These are phyloP conservation scores for Pachysandra terminalis DNA, from an alignment of 164 flowering plant species.

Conservation along the genomic window DNA sequence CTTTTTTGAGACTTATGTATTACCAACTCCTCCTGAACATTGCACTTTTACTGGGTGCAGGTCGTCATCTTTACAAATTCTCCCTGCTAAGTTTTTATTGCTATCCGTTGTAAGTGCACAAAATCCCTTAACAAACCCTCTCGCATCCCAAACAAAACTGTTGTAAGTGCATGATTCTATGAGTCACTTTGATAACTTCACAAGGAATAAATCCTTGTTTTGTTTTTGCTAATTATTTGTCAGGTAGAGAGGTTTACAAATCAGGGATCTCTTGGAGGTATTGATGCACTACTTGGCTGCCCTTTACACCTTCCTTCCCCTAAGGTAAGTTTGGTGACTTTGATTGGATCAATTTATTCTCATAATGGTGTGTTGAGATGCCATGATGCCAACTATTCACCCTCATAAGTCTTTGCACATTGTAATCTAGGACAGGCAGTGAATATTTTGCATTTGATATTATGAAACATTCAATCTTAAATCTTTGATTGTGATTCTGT, in stretches of 20 bases:
- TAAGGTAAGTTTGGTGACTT: slow-evolving; percentile 38
- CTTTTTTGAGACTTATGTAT: slow-evolving; percentile 1
- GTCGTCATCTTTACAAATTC: slow-evolving; percentile 52
- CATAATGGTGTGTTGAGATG: neutral
- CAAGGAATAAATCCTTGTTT: neutral
- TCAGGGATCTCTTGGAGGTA: slow-evolving; percentile 89
- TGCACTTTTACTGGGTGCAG: slow-evolving; percentile 35
- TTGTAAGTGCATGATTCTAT: slow-evolving; percentile 37
- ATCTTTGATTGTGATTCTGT: neutral
- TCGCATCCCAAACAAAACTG: neutral
- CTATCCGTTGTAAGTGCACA: slow-evolving; percentile 55
- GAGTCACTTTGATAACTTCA: slow-evolving; percentile 1
- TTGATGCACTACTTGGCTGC: slow-evolving; percentile 91
- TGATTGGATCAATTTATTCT: neutral
- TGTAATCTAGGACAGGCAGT: neutral
- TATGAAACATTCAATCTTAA: no score
- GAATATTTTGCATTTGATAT: neutral
- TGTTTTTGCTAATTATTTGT: slow-evolving; percentile 4
- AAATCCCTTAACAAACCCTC: no score
- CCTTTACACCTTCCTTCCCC: slow-evolving; percentile 79
- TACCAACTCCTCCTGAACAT: slow-evolving; percentile 1
- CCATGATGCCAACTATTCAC: neutral
- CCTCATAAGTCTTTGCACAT: neutral
- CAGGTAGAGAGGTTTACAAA: slow-evolving; percentile 79
- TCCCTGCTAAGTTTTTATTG: slow-evolving; percentile 64